These are phyloP conservation scores for Saraca asoca DNA, from an alignment of 331 rosid species.

Conservation along the genomic window DNA sequence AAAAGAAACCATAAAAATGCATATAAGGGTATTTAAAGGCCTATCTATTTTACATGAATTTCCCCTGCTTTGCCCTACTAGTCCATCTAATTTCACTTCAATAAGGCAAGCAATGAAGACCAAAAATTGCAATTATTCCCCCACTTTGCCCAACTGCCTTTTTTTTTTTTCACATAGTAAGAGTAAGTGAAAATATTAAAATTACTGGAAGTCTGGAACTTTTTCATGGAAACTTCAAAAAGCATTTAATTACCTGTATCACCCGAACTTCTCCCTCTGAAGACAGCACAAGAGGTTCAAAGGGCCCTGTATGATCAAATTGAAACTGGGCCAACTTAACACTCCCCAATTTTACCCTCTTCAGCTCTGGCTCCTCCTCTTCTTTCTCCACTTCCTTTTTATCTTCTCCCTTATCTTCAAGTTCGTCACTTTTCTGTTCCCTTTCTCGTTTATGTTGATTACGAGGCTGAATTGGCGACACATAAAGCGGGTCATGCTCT, in stretches of 20 bases:
- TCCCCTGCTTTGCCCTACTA: too few relatives aligned
- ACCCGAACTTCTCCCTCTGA: conserved; percentile 50
- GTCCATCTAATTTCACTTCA: too few relatives aligned
- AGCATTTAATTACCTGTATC: conserved; percentile 56
- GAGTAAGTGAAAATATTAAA: too few relatives aligned
- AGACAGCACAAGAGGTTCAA: conserved; percentile 69
- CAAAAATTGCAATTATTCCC: too few relatives aligned
- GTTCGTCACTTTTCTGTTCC: not conserved
- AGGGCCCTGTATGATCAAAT: conserved; percentile 73
- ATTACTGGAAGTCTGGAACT: too few relatives aligned
- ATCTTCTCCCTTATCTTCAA: not conserved
- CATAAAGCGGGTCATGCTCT: conserved; percentile 47
- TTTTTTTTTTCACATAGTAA: too few relatives aligned
- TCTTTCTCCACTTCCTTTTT: conserved; percentile 31
- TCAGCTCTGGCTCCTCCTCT: conserved; percentile 32
- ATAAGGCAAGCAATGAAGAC: too few relatives aligned
- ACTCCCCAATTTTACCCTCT: conserved; percentile 38
- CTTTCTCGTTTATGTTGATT: conserved; percentile 29
- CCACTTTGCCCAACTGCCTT: too few relatives aligned
- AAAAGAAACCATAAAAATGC: not conserved
- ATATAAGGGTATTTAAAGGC: too few relatives aligned
- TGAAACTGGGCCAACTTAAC: conserved; percentile 52
- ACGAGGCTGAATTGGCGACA: conserved; percentile 34
- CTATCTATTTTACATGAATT: too few relatives aligned
- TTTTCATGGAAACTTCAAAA: not conserved